Percentiles rank a stretch among this genome's conserved stretches.
Conservation (phyloP, 345 rosid genomes). For the Sisymbrium altissimum region DNA sequence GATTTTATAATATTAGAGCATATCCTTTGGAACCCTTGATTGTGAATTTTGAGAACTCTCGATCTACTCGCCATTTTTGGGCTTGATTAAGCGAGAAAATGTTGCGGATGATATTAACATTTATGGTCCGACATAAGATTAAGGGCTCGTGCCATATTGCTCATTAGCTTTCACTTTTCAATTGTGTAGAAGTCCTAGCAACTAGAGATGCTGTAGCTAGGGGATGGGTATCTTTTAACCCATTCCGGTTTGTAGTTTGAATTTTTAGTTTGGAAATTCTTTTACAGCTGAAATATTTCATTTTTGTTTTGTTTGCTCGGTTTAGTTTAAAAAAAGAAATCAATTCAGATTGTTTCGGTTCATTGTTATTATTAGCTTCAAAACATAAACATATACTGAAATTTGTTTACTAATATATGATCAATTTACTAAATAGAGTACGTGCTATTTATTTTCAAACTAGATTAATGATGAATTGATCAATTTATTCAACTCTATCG, state of each 20-base stretch:
- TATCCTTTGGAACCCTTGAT: slow-evolving; percentile 18
- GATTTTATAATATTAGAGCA: neutral
- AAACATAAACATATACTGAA: neutral
- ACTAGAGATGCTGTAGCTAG: slow-evolving; percentile 15
- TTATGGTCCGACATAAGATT: slow-evolving; percentile 26
- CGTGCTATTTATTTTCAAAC: neutral
- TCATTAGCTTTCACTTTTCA: slow-evolving; percentile 16
- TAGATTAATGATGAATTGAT: too few relatives aligned
- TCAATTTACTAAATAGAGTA: neutral
- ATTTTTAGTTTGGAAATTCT: neutral
- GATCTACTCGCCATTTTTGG: slow-evolving; percentile 8
- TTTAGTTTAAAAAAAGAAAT: neutral
- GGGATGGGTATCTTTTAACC: slow-evolving; percentile 5
- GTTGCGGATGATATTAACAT: slow-evolving; percentile 1
- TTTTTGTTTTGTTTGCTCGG: neutral
- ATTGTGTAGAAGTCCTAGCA: slow-evolving; percentile 16
- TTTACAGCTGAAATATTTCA: neutral
- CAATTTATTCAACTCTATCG: neutral
- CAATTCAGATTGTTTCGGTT: neutral
- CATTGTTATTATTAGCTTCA: neutral
- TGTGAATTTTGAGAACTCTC: neutral
- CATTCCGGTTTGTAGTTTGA: neutral
- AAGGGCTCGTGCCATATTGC: slow-evolving; percentile 22
- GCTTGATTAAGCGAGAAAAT: slow-evolving; percentile 4
- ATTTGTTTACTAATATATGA: neutral